Conservation (phyloP, 345 rosid species). For the Acer negundo region DNA sequence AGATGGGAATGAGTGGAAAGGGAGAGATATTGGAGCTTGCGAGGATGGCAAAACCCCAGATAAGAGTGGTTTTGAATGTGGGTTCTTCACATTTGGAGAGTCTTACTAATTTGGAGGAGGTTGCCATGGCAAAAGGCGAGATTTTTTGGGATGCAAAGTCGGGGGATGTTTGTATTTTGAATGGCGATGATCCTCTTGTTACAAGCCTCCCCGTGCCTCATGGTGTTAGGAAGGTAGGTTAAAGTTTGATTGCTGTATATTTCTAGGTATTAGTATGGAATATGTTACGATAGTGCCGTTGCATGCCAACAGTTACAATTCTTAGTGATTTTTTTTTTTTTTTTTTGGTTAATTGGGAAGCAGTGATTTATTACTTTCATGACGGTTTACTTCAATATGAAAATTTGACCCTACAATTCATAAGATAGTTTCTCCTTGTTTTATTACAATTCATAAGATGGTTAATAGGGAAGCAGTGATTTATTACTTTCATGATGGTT, state of each 20-base stretch:
- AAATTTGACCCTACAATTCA: neutral
- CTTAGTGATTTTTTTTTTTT: neutral
- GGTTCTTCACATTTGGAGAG: conserved; percentile 38
- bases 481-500: neutral
- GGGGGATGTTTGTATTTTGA: conserved; percentile 27
- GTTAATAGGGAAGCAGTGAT: neutral
- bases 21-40: conserved; percentile 41
- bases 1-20: conserved; percentile 40
- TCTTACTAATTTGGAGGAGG: conserved; percentile 28
- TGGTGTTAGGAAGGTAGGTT: conserved; percentile 29
- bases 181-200: conserved; percentile 41
- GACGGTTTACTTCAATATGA: neutral
- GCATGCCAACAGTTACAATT: neutral
- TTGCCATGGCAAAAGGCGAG: conserved; percentile 35
- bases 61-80: conserved; percentile 31
- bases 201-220: conserved; percentile 23
- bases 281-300: neutral
- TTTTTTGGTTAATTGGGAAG: neutral
- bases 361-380: neutral
- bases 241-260: neutral
- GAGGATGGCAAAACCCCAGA: conserved; percentile 27
- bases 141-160: conserved; percentile 25
- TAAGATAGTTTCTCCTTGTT: neutral
- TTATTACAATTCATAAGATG: too few relatives aligned
- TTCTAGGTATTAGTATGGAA: neutral